Conservation (phyloP, 1,284 basidiomycete species). For the Marasmius oreades region DNA sequence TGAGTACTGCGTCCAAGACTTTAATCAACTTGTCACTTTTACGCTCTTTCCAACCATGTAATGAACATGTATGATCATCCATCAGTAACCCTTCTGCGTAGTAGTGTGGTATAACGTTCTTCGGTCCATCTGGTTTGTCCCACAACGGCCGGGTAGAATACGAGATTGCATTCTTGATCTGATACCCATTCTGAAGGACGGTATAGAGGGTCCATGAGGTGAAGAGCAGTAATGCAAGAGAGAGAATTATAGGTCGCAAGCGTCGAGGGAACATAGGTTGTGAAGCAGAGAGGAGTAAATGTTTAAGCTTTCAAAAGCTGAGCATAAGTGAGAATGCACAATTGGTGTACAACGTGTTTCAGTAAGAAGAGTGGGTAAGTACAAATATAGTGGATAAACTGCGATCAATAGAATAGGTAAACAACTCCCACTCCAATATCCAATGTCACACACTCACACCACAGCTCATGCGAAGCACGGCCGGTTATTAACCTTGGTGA, state of each 20-base stretch:
- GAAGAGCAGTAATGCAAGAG: conserved; percentile 26
- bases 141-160: conserved; percentile 64
- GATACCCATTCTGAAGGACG: conserved; percentile 37
- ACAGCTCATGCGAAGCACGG: not conserved
- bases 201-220: conserved; percentile 30
- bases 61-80: conserved; percentile 40
- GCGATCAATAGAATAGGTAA: no score
- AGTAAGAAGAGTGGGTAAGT: no score
- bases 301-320: no score
- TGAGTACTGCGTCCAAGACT: conserved; percentile 55
- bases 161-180: conserved; percentile 46
- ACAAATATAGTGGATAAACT: no score
- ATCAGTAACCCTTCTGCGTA: conserved; percentile 50
- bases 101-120: conserved; percentile 47
- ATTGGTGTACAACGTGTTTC: no score
- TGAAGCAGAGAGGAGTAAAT: not conserved
- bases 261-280: conserved; percentile 25
- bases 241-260: conserved; percentile 7
- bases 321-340: no score
- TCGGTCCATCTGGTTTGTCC: conserved; percentile 53
- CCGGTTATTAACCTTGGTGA: no score
- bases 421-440: no score
- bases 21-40: conserved; percentile 24
- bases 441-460: no score
- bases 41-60: conserved; percentile 54